phyloP scores from a whole-genome alignment of 2,329 filamentous ascomycete genomes.

The Mycosphaerella sp. region DNA sequence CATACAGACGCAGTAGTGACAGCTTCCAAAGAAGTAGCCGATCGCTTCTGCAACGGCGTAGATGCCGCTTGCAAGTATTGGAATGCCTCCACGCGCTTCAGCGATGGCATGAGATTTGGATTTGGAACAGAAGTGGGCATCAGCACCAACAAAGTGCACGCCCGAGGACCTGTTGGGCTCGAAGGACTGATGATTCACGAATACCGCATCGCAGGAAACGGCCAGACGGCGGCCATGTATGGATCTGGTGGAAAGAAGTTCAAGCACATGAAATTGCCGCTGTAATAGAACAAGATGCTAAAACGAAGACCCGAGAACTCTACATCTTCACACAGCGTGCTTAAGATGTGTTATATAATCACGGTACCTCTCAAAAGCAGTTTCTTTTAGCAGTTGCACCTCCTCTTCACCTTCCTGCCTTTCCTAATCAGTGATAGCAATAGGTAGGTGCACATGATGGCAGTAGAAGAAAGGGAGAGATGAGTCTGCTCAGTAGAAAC shows the following conservation, averaged over 20 bases:
- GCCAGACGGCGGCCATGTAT: slow-evolving; percentile 76
- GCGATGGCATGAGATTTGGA: slow-evolving; percentile 93
- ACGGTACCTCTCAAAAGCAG: too few relatives aligned
- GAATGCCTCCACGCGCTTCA: slow-evolving; percentile 92
- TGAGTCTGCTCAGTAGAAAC: too few relatives aligned
- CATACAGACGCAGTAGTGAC: slow-evolving; percentile 94
- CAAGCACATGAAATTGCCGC: slow-evolving; percentile 49
- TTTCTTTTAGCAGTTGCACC: too few relatives aligned
- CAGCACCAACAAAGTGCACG: slow-evolving; percentile 98
- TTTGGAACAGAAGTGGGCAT: slow-evolving; percentile 98
- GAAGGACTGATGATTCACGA: slow-evolving; percentile 97
- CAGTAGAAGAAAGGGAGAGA: too few relatives aligned
- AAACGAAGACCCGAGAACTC: not conserved
- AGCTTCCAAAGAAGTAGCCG: slow-evolving; percentile 57
- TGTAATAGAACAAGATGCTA: slow-evolving; percentile 8
- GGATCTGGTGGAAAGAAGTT: slow-evolving; percentile 49
- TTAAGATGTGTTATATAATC: too few relatives aligned
- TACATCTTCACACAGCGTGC: not conserved
- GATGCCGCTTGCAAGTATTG: slow-evolving; percentile 93
- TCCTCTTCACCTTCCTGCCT: too few relatives aligned
- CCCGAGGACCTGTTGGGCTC: slow-evolving; percentile 83
- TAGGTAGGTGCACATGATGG: too few relatives aligned
- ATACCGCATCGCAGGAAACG: slow-evolving; percentile 78
- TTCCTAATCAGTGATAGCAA: too few relatives aligned
- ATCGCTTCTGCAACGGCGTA: slow-evolving; percentile 75